These are phyloP conservation scores for Pythium pyrilobum DNA, from an alignment of 352 stramenopile species.

Conservation along the genomic window DNA sequence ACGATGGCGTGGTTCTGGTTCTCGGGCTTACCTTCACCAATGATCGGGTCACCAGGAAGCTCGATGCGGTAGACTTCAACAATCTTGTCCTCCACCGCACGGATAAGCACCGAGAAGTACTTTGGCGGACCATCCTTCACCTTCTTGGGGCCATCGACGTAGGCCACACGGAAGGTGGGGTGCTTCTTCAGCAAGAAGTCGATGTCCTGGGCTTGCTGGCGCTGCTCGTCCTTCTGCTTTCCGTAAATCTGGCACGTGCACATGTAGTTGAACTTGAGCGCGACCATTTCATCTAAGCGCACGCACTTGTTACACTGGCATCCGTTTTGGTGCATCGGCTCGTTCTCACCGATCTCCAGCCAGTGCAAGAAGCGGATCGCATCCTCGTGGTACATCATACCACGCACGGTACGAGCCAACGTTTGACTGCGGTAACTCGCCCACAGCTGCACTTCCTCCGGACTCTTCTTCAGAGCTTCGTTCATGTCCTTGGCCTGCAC, in stretches of 20 bases:
- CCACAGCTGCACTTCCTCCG: conserved; percentile 79
- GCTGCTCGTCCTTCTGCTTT: conserved; percentile 82
- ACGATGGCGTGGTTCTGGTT: conserved; percentile 89
- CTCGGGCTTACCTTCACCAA: conserved; percentile 86
- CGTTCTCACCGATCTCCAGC: conserved; percentile 87
- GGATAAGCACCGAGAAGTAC: conserved; percentile 80
- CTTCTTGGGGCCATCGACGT: conserved; percentile 85
- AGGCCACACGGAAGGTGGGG: conserved; percentile 66
- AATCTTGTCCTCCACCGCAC: conserved; percentile 66
- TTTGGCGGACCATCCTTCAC: conserved; percentile 83
- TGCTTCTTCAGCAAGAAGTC: conserved; percentile 82
- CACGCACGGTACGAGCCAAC: conserved; percentile 69
- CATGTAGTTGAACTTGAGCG: conserved; percentile 87
- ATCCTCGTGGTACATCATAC: conserved; percentile 89
- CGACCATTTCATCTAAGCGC: conserved; percentile 75
- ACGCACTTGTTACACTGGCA: conserved; percentile 87
- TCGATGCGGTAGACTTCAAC: conserved; percentile 80
- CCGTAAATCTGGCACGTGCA: conserved; percentile 88
- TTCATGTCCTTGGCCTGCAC: conserved; percentile 77
- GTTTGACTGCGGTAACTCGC: conserved; percentile 84
- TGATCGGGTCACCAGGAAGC: conserved; percentile 76
- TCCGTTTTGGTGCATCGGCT: conserved; percentile 72
- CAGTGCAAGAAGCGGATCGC: conserved; percentile 83
- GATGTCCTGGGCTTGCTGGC: conserved; percentile 51
- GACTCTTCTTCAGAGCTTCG: conserved; percentile 76